Percentiles rank a stretch among this genome's conserved stretches.
Conservation (phyloP, 108 stramenopile species). For the Nannochloropsis oceanica region DNA sequence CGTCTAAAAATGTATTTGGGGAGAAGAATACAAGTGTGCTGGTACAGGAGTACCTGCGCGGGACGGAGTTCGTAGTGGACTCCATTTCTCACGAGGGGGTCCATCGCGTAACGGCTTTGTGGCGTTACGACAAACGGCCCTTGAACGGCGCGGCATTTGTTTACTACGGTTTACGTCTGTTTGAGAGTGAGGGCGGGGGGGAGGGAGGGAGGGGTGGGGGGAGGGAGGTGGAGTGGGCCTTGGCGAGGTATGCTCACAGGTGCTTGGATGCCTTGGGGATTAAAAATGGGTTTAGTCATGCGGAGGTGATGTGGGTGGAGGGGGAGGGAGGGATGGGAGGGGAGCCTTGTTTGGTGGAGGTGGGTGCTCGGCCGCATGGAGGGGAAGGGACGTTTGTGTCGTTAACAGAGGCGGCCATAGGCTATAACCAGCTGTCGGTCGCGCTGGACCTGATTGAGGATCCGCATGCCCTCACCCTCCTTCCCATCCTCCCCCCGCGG, state of each 20-base stretch:
- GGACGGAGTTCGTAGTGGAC: constrained; percentile 83
- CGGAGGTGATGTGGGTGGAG: constrained; percentile 27
- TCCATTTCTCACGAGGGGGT: constrained; percentile 64
- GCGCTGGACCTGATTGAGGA: background rate
- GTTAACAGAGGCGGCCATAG: constrained; percentile 33
- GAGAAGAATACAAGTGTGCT: constrained; percentile 53
- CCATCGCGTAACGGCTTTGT: constrained; percentile 74
- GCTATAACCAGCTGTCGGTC: constrained; percentile 41
- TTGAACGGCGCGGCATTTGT: constrained; percentile 66
- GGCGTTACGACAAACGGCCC: constrained; percentile 77
- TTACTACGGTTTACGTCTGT: constrained; percentile 55
- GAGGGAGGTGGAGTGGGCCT: constrained; percentile 38
- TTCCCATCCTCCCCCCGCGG: background rate
- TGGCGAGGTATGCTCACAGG: constrained; percentile 60
- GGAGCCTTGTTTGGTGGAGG: constrained; percentile 79
- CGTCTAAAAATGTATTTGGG: constrained; percentile 63
- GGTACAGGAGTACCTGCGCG: constrained; percentile 65
- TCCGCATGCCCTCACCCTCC: background rate
- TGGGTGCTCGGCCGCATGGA: constrained; percentile 81
- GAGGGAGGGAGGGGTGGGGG: background rate
- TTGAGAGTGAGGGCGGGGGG: constrained; percentile 12
- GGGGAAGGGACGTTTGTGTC: constrained; percentile 79
- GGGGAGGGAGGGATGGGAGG: constrained; percentile 47
- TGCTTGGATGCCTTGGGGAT: constrained; percentile 53
- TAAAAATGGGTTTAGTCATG: constrained; percentile 44